Conservation (phyloP, 495 filamentous ascomycete species). For the Penicillium bialowiezense region DNA sequence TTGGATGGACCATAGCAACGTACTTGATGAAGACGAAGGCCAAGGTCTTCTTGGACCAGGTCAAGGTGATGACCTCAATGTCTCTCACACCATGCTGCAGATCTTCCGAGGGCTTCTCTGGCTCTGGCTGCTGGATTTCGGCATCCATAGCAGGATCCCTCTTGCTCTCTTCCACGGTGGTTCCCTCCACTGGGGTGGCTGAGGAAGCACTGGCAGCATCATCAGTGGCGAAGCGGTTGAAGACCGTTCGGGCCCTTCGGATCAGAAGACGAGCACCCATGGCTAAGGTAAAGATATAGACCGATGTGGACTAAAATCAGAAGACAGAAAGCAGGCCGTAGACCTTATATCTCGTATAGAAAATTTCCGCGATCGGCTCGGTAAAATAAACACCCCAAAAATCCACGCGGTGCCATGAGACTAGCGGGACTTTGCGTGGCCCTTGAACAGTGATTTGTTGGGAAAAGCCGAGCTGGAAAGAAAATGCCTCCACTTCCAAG, state of each 20-base stretch:
- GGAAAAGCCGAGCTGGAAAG: neutral
- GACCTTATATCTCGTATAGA: neutral
- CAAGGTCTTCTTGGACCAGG: neutral
- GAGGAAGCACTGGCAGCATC: neutral
- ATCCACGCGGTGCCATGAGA: neutral
- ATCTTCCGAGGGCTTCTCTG: neutral
- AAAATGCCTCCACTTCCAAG: neutral
- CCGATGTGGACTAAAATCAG: too few relatives aligned
- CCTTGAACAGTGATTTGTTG: neutral
- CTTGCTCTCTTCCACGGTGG: neutral
- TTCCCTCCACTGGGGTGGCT: neutral
- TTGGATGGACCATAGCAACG: neutral
- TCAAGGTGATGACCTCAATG: neutral
- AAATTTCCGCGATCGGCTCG: neutral
- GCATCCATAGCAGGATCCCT: neutral
- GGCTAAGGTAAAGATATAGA: neutral
- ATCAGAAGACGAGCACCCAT: constrained; percentile 1
- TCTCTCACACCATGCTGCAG: neutral
- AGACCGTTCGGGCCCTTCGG: neutral
- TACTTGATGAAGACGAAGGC: constrained; percentile 1
- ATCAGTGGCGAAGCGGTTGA: neutral
- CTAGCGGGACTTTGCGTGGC: neutral
- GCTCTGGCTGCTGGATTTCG: neutral
- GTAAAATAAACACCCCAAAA: neutral
- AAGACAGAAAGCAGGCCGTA: too few relatives aligned